Conservation (phyloP, 164 flowering plant genomes). For the Taxillus chinensis region DNA sequence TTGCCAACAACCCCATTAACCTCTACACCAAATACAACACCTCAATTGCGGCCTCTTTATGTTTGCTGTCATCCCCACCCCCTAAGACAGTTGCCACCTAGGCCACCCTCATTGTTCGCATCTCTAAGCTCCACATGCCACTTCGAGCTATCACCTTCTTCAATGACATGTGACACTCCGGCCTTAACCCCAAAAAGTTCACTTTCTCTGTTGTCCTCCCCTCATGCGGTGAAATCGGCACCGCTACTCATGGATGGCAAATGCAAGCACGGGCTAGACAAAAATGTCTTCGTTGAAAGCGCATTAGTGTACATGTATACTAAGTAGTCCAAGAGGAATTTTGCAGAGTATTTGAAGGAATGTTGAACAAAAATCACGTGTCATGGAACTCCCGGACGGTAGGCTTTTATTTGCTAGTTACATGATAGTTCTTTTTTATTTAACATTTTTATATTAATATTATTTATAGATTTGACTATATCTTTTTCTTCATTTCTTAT, state of each 20-base stretch:
- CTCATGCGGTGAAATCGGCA: constrained; percentile 25
- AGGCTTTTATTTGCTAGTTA: no score
- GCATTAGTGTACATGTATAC: constrained; percentile 51
- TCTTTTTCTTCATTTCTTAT: no score
- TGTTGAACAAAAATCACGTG: constrained; percentile 49
- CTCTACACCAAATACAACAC: constrained; percentile 36
- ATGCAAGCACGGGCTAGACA: constrained; percentile 43
- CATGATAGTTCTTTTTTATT: no score
- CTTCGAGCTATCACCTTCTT: constrained; percentile 31
- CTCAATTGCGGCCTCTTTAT: constrained; percentile 19
- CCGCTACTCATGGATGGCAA: constrained; percentile 25
- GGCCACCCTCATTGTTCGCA: constrained; percentile 47
- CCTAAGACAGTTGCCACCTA: constrained; percentile 35
- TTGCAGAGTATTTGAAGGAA: constrained; percentile 47
- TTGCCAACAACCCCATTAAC: constrained; percentile 45
- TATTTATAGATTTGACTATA: no score
- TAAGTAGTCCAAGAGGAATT: constrained; percentile 24
- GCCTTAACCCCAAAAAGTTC: constrained; percentile 39
- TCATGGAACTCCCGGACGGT: constrained; percentile 61
- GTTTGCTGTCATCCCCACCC: constrained; percentile 19
- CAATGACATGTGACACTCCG: constrained; percentile 28
- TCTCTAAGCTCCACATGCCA: constrained; percentile 25
- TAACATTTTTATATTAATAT: constrained; percentile 13
- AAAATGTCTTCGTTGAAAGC: constrained; percentile 37
- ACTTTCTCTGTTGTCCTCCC: constrained; percentile 52